Base-by-base conservation (phyloP, 2,329 filamentous ascomycete genomes). In the Gliomastix tumulicola region DNA sequence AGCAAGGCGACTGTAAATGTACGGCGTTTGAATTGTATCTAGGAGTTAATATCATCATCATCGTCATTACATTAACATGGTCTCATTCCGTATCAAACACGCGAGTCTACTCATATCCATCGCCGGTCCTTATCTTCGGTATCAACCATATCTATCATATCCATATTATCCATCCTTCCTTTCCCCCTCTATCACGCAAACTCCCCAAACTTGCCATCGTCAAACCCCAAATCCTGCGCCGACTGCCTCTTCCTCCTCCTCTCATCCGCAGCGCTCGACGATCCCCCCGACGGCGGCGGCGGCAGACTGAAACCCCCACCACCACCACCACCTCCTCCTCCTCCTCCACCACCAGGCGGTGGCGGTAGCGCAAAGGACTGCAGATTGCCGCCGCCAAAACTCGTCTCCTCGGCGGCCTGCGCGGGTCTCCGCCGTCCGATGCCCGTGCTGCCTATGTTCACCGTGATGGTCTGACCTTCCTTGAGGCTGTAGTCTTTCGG, bases 121-220 rank as follows among this genome's bases (percentile, higher is more conserved):
- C n/a, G n/a, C n/a, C n/a, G n/a, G n/a, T n/a, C n/a, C n/a, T n/a
- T n/a, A n/a, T n/a, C n/a, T n/a, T n/a, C n/a, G n/a, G n/a, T n/a
- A n/a, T n/a, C n/a, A n/a, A n/a, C n/a, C n/a, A n/a, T n/a, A n/a
- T n/a, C n/a, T 21, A 21, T 15, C 19, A 15, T 21, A 18, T 32
- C 30, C 7, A 17, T 18, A 32, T 19, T 27, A 9, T 27, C n/a
- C 9, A 31, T 9, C 30, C 10, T 31, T 31, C 16, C 8, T 27
- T 9, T 27, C 11, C 8, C 19, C 18, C 20, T 27, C 41, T 43
- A 79, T 33, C n/a, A 28, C 17, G 73, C 74, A 63, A 94, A 94
- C 60, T 94, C 87, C 16, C 86, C 87, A 72, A 88, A 89, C 53
- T 90, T 83, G 2, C 87, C 88, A 55, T 94, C 85, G 51, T 94